Conservation (phyloP, 108 stramenopile genomes). For the Fragilaria radians region DNA sequence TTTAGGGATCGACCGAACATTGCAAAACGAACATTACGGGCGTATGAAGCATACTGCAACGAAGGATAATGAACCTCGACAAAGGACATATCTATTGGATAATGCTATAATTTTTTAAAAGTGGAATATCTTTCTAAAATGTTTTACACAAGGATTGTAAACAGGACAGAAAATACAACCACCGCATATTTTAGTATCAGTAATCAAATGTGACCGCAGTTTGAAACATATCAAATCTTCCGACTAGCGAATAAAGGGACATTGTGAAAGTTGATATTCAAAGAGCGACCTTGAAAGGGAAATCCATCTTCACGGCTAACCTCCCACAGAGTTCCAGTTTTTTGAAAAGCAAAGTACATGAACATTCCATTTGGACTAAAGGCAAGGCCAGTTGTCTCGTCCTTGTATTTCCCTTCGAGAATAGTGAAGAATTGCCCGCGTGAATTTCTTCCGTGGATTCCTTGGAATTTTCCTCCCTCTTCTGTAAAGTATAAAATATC, state of each 20-base stretch:
- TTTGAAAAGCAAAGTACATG: conserved; percentile 45
- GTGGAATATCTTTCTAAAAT: too few relatives aligned
- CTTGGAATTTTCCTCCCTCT: conserved; percentile 9
- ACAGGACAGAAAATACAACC: too few relatives aligned
- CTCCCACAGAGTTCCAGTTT: conserved; percentile 28
- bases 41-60: too few relatives aligned
- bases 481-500: conserved; percentile 19
- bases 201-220: too few relatives aligned
- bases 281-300: conserved; percentile 18
- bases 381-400: conserved; percentile 65
- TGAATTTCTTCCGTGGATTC: conserved; percentile 12
- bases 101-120: too few relatives aligned
- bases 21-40: too few relatives aligned
- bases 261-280: conserved; percentile 25
- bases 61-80: too few relatives aligned
- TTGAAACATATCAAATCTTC: not conserved
- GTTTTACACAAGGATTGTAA: too few relatives aligned
- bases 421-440: conserved; percentile 12
- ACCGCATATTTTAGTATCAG: too few relatives aligned
- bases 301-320: conserved; percentile 35
- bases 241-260: not conserved
- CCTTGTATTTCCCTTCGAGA: conserved; percentile 11
- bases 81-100: too few relatives aligned
- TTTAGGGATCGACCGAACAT: too few relatives aligned
- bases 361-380: conserved; percentile 51